Percentiles rank a stretch among this genome's conserved stretches.
phyloP scores from a whole-genome alignment of 2,329 filamentous ascomycete species.

The Penicillium sp. region DNA sequence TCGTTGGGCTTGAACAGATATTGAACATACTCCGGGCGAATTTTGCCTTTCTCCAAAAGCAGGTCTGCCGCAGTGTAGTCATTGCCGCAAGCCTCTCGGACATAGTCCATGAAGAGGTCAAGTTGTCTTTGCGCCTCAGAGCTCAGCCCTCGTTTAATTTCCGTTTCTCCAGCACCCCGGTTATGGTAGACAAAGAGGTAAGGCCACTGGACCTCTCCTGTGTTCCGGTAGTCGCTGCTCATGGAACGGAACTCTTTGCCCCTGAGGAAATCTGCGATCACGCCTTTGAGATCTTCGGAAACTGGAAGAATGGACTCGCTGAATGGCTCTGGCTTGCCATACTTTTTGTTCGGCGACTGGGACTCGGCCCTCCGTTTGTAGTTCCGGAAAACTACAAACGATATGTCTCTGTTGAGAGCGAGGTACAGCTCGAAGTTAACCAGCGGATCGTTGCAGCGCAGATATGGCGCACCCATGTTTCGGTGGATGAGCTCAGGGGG shows the following conservation, averaged over 20 bases:
- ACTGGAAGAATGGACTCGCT: background rate
- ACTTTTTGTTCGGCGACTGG: background rate
- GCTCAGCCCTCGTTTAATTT: background rate
- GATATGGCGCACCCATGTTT: background rate
- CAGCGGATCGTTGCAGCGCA: constrained; percentile 3
- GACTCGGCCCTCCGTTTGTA: background rate
- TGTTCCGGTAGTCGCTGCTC: background rate
- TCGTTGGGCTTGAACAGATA: constrained; percentile 9
- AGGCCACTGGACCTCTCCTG: background rate
- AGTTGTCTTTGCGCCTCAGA: background rate
- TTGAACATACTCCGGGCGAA: background rate
- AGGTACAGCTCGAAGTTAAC: constrained; percentile 5
- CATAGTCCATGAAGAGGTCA: constrained; percentile 1
- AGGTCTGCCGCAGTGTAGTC: constrained; percentile 1
- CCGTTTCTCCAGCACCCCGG: background rate
- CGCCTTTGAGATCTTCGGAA: background rate
- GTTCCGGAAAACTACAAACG: constrained; percentile 1
- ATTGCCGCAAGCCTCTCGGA: background rate
- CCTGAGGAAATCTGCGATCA: background rate
- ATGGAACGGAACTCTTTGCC: background rate
- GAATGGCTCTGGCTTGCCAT: constrained; percentile 1
- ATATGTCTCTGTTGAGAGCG: constrained; percentile 4
- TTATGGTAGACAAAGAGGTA: constrained; percentile 3
- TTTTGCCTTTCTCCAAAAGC: background rate
- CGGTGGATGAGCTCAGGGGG: constrained; percentile 2